Evolutionary conservation across 2,329 filamentous ascomycete species (phyloP).

Genomic region (Microdochium bolleyi): DNA sequence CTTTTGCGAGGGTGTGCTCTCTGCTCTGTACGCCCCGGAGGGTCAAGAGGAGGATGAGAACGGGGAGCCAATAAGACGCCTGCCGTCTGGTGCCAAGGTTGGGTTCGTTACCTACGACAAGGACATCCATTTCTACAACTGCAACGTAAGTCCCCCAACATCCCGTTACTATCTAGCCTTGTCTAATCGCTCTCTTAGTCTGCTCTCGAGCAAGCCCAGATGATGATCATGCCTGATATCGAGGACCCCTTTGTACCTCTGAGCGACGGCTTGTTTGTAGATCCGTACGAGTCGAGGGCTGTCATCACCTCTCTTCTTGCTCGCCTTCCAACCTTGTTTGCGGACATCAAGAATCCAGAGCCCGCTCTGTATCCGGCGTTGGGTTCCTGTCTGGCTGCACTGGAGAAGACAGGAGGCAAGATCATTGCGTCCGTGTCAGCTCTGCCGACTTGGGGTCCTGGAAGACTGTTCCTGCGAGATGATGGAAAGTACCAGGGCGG

Average conservation of each 20-base stretch:
- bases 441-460: slow-evolving; percentile 88
- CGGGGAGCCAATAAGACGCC: slow-evolving; percentile 42
- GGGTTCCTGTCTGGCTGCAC: slow-evolving; percentile 73
- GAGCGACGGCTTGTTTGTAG: slow-evolving; percentile 87
- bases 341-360: slow-evolving; percentile 81
- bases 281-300: slow-evolving; percentile 76
- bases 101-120: slow-evolving; percentile 96
- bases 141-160: slow-evolving; percentile 54
- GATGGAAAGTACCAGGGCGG: slow-evolving; percentile 79
- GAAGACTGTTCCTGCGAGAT: slow-evolving; percentile 76
- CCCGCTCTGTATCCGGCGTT: slow-evolving; percentile 79
- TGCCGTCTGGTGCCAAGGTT: slow-evolving; percentile 77
- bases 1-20: slow-evolving; percentile 81
- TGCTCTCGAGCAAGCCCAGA: slow-evolving; percentile 78
- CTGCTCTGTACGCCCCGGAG: slow-evolving; percentile 71
- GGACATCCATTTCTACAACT: slow-evolving; percentile 96
- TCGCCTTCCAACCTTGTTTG: slow-evolving; percentile 78
- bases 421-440: slow-evolving; percentile 80
- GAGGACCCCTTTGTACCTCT: slow-evolving; percentile 94
- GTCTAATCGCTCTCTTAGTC: slow-evolving; percentile 37
- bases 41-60: slow-evolving; percentile 43
- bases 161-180: not conserved
- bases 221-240: slow-evolving; percentile 97
- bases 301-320: slow-evolving; percentile 84
- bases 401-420: slow-evolving; percentile 85